Evolutionary conservation across 306 rosid species (phyloP).

Genomic region (Vigna mungo): DNA sequence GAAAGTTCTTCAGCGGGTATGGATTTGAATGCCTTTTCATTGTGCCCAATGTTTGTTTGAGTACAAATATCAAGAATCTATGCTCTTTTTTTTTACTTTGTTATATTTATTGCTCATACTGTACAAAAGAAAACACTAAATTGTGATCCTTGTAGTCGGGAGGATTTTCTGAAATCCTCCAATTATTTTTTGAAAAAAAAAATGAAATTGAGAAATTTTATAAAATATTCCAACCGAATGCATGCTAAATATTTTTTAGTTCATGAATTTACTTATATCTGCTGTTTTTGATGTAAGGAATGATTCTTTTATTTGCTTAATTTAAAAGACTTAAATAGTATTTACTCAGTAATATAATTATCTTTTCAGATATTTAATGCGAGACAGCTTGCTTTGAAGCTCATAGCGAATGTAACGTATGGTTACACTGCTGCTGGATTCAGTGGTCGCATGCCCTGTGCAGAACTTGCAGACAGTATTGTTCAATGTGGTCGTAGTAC

Average conservation of each 20-base stretch:
- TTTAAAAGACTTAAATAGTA: conserved; percentile 12
- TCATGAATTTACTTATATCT: conserved; percentile 36
- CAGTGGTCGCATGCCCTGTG: conserved; percentile 99
- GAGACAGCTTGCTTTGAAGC: conserved; percentile 94
- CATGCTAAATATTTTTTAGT: conserved; percentile 16
- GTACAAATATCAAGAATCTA: conserved; percentile 28
- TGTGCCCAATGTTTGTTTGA: conserved; percentile 26
- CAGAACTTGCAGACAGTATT: conserved; percentile 96
- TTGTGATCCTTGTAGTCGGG: conserved; percentile 26
- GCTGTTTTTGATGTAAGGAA: conserved; percentile 16
- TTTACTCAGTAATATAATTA: conserved; percentile 39
- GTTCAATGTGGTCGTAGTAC: conserved; percentile 96
- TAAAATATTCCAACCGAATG: conserved; percentile 20
- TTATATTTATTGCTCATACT: conserved; percentile 22
- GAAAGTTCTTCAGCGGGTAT: conserved; percentile 88
- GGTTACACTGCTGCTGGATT: conserved; percentile 99
- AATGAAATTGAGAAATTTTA: conserved; percentile 17
- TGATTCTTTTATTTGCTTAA: conserved; percentile 37
- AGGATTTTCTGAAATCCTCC: conserved; percentile 18
- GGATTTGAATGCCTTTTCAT: conserved; percentile 38
- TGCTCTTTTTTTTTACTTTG: conserved; percentile 35
- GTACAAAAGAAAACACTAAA: neutral
- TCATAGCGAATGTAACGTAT: conserved; percentile 92
- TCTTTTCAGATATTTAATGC: conserved; percentile 82
- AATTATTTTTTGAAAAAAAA: neutral